These are phyloP conservation scores for Biscogniauxia marginata DNA, from an alignment of 2,329 filamentous ascomycete species.

Conservation along the genomic window DNA sequence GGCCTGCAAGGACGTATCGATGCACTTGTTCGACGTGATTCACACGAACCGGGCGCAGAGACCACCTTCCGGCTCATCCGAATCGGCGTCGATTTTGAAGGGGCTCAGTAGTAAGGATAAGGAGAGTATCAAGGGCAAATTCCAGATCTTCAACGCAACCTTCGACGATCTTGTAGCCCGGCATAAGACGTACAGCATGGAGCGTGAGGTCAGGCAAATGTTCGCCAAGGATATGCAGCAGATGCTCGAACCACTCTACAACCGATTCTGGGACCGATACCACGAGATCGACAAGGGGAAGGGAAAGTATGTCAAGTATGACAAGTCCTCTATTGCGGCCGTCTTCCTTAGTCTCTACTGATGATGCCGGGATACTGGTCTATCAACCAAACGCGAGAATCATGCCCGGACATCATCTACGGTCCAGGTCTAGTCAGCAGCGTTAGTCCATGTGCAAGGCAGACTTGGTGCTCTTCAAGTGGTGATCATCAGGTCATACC, in stretches of 20 bases:
- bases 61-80: slow-evolving; percentile 72
- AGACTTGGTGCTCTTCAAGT: slow-evolving; percentile 8
- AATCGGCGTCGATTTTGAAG: slow-evolving; percentile 83
- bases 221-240: slow-evolving; percentile 83
- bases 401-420: not conserved
- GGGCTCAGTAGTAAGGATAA: slow-evolving; percentile 85
- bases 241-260: slow-evolving; percentile 92
- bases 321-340: slow-evolving; percentile 76
- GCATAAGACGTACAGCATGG: slow-evolving; percentile 85
- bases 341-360: slow-evolving; percentile 56
- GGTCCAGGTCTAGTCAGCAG: not conserved
- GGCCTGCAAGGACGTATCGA: slow-evolving; percentile 83
- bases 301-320: slow-evolving; percentile 97
- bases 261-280: slow-evolving; percentile 94
- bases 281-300: slow-evolving; percentile 97
- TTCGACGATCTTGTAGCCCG: slow-evolving; percentile 86
- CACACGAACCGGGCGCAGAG: slow-evolving; percentile 77
- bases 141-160: slow-evolving; percentile 81
- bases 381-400: not conserved
- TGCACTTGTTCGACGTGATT: slow-evolving; percentile 83
- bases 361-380: slow-evolving; percentile 13
- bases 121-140: slow-evolving; percentile 95
- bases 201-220: slow-evolving; percentile 79
- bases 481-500: slow-evolving; percentile 21
- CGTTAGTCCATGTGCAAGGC: slow-evolving; percentile 8